Percentiles rank a stretch among this genome's conserved stretches.
Conservation (phyloP, 2,329 filamentous ascomycete species). For the Emmonsiellopsis sp. region DNA sequence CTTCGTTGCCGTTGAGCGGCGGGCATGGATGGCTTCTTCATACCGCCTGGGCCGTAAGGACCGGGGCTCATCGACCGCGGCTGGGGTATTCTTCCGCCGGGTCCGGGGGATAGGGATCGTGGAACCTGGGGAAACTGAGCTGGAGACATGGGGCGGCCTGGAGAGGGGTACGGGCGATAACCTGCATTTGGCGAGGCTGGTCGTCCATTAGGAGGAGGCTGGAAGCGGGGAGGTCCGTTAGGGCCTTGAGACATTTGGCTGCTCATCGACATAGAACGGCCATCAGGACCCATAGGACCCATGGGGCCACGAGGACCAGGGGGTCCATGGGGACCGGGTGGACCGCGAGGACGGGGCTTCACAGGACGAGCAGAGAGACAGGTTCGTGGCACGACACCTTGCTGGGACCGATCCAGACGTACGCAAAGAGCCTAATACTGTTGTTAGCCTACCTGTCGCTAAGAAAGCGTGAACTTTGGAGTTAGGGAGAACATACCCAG, state of each 20-base stretch:
- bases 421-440: constrained; percentile 71
- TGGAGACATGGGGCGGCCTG: constrained; percentile 25
- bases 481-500: constrained; percentile 59
- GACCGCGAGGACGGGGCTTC: constrained; percentile 60
- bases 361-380: constrained; percentile 88
- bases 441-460: neutral
- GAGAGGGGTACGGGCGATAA: constrained; percentile 3
- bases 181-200: constrained; percentile 27
- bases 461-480: neutral
- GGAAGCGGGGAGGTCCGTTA: constrained; percentile 14
- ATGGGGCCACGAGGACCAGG: constrained; percentile 25
- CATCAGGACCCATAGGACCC: constrained; percentile 28
- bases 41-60: constrained; percentile 33
- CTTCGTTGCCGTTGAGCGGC: constrained; percentile 31
- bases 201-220: constrained; percentile 1
- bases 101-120: constrained; percentile 42
- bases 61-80: constrained; percentile 37
- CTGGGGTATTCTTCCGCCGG: constrained; percentile 30
- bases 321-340: constrained; percentile 24
- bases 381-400: constrained; percentile 88
- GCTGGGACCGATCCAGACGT: constrained; percentile 77
- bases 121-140: constrained; percentile 21
- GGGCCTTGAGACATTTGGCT: constrained; percentile 17
- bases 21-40: constrained; percentile 33
- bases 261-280: constrained; percentile 19